A percentile compares a stretch with the other conserved stretches of the same genome.
These are phyloP conservation scores for Podospora appendiculata DNA, from an alignment of 495 filamentous ascomycete species.

Conservation along the genomic window DNA sequence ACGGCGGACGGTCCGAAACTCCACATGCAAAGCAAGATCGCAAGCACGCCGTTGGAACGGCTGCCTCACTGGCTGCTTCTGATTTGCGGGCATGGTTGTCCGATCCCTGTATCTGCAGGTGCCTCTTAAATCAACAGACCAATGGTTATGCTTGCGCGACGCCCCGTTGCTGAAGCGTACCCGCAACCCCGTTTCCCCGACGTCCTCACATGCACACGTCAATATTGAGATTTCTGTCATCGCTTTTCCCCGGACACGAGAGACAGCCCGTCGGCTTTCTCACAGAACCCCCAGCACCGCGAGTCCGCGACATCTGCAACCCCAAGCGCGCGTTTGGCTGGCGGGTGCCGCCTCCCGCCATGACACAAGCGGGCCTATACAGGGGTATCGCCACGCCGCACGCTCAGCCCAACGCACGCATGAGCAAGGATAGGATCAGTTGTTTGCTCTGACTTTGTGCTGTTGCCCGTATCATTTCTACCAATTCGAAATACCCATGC, in stretches of 20 bases:
- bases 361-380: neutral
- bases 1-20: constrained; percentile 33
- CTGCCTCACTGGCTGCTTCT: neutral
- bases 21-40: constrained; percentile 29
- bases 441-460: neutral
- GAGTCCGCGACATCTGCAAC: neutral
- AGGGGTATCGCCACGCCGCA: too few species aligned
- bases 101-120: constrained; percentile 7
- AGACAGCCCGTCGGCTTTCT: neutral
- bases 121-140: constrained; percentile 7
- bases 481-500: too few species aligned
- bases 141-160: constrained; percentile 9
- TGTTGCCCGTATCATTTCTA: too few species aligned
- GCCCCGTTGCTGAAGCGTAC: constrained; percentile 15
- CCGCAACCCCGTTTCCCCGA: constrained; percentile 17
- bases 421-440: neutral
- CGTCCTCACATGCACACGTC: neutral
- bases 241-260: neutral
- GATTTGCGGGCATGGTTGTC: constrained; percentile 11
- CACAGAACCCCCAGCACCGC: neutral
- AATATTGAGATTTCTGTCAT: constrained; percentile 7
- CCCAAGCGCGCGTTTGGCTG: neutral
- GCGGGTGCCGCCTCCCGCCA: neutral
- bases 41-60: constrained; percentile 15
- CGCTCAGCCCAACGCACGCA: neutral